Conservation (phyloP, 345 rosid species). For the Euphorbia lathyris region DNA sequence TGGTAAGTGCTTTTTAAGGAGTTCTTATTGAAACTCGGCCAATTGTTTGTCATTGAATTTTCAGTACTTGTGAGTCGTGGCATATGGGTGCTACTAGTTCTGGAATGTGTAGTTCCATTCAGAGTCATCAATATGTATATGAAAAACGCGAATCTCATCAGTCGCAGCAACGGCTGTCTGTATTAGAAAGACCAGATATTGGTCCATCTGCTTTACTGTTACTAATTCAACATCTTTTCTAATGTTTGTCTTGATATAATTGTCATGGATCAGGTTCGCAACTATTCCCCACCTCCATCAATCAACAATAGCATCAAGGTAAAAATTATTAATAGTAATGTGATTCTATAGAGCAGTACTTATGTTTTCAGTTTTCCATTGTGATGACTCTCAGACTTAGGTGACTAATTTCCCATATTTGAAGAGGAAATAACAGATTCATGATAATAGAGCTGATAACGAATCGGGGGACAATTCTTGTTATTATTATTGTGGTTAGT, state of each 20-base stretch:
- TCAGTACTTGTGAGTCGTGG: not conserved
- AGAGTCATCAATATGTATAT: too few species aligned
- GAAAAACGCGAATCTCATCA: too few species aligned
- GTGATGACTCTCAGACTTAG: not conserved
- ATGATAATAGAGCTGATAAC: not conserved
- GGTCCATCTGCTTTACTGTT: not conserved
- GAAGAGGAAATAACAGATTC: not conserved
- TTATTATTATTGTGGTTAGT: not conserved
- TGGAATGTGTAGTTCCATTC: not conserved
- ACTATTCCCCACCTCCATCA: conserved; percentile 68
- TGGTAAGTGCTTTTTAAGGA: not conserved
- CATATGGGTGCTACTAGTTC: not conserved
- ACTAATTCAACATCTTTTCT: not conserved
- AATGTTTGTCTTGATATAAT: conserved; percentile 13
- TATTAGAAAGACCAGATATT: too few species aligned
- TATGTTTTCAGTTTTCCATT: not conserved
- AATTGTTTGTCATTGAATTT: not conserved
- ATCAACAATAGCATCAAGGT: conserved; percentile 95
- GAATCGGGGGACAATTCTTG: not conserved
- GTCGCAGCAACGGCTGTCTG: too few species aligned
- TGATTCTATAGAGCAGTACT: conserved; percentile 1
- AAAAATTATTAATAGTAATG: conserved; percentile 4
- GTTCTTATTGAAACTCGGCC: not conserved
- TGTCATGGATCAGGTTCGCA: conserved; percentile 62
- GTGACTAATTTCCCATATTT: not conserved